Conservation (phyloP, 352 stramenopile genomes). For the Phytophthora boehmeriae region DNA sequence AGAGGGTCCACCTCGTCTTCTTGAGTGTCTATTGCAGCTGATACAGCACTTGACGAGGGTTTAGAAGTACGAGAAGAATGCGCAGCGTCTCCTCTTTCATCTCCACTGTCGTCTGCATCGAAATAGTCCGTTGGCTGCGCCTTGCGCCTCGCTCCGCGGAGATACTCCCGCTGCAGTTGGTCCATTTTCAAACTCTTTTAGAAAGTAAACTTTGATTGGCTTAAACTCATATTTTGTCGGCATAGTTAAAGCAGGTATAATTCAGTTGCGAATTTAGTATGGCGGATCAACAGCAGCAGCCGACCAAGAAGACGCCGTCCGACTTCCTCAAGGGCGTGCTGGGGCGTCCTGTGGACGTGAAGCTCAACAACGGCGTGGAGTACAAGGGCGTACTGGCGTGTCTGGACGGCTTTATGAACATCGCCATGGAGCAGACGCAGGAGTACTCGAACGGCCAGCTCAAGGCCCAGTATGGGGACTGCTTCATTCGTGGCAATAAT, state of each 20-base stretch:
- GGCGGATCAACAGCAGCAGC: constrained; percentile 40
- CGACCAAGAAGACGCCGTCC: constrained; percentile 86
- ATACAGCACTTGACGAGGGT: neutral
- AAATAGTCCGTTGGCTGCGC: constrained; percentile 63
- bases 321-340: constrained; percentile 94
- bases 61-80: neutral
- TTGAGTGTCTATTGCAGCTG: neutral
- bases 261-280: constrained; percentile 26
- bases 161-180: constrained; percentile 57
- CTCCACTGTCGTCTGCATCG: constrained; percentile 63
- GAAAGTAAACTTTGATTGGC: neutral
- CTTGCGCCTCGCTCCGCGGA: constrained; percentile 62
- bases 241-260: neutral
- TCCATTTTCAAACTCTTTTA: constrained; percentile 30
- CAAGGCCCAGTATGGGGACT: constrained; percentile 99
- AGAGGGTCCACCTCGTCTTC: constrained; percentile 80
- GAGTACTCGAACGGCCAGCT: constrained; percentile 99
- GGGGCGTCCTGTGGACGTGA: constrained; percentile 97
- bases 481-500: constrained; percentile 99
- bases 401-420: constrained; percentile 99
- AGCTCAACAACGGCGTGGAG: constrained; percentile 99
- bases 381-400: constrained; percentile 99
- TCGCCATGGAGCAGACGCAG: constrained; percentile 99
- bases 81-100: constrained; percentile 6
- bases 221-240: neutral